Conservation (phyloP, 2,329 filamentous ascomycete genomes). For the Claviceps pusilla region DNA sequence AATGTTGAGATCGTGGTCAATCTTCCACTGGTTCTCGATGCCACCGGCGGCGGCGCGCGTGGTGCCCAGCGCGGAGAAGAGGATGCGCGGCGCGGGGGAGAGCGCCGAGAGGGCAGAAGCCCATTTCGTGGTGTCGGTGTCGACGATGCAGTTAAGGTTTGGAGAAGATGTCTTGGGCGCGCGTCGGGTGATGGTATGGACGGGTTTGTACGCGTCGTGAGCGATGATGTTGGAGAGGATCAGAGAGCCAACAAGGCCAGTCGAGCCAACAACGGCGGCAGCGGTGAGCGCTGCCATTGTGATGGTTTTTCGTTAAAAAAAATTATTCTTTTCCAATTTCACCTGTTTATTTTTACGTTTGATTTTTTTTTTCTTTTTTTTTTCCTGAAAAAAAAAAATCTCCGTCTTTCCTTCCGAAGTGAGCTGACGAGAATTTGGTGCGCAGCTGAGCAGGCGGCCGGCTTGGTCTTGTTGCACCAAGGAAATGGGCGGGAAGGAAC, state of each 20-base stretch:
- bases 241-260: constrained; percentile 54
- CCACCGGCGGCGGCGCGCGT: constrained; percentile 62
- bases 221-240: constrained; percentile 55
- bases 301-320: neutral
- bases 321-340: neutral
- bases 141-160: constrained; percentile 49
- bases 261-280: constrained; percentile 46
- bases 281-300: constrained; percentile 11
- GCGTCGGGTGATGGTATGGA: constrained; percentile 54
- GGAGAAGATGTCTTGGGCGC: constrained; percentile 36
- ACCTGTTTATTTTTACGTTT: neutral
- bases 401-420: neutral
- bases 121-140: constrained; percentile 58
- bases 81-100: constrained; percentile 40
- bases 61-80: constrained; percentile 69
- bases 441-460: neutral
- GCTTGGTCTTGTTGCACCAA: neutral
- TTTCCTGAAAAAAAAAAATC: neutral
- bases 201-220: constrained; percentile 32
- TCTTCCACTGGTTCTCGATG: constrained; percentile 66
- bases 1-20: constrained; percentile 78
- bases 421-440: neutral
- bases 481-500: neutral
- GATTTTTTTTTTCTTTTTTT: neutral
- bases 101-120: constrained; percentile 40